phyloP scores from a whole-genome alignment of 2,329 filamentous ascomycete species.

The Aspergillus candidus region DNA sequence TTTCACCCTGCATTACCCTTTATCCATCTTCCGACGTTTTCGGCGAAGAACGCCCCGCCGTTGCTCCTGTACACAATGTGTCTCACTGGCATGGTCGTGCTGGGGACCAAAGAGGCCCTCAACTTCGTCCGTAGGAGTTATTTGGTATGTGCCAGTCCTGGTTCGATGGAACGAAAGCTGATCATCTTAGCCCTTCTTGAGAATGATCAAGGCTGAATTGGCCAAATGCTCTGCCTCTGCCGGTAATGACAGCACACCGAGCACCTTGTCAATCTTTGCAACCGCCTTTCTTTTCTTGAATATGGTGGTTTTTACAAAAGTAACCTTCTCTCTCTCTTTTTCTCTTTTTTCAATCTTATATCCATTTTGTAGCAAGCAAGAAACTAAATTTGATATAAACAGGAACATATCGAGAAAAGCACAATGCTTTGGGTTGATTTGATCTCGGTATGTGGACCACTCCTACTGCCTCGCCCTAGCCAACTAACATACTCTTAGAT shows the following conservation, averaged over 20 bases:
- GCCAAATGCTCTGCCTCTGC: conserved; percentile 33
- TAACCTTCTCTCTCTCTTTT: conserved; percentile 6
- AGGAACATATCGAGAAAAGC: conserved; percentile 41
- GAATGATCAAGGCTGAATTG: conserved; percentile 40
- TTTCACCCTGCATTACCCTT: conserved; percentile 50
- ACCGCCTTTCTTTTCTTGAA: conserved; percentile 46
- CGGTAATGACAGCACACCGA: conserved; percentile 34
- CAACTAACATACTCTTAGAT: conserved; percentile 21
- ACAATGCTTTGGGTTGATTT: conserved; percentile 49
- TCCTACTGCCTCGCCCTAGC: background rate
- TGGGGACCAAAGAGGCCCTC: conserved; percentile 48
- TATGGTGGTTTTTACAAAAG: conserved; percentile 45
- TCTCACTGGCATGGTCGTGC: conserved; percentile 47
- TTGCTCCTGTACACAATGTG: conserved; percentile 49
- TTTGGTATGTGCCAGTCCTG: conserved; percentile 19
- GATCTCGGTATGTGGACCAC: conserved; percentile 31
- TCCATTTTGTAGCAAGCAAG: background rate
- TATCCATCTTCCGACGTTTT: conserved; percentile 50
- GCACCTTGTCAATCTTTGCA: conserved; percentile 43
- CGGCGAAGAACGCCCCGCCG: conserved; percentile 42
- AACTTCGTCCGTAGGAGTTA: conserved; percentile 47
- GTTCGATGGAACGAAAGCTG: background rate
- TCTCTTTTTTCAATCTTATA: conserved; percentile 1
- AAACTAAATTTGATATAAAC: conserved; percentile 25
- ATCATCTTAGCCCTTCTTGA: conserved; percentile 22